Evolutionary conservation across 345 rosid genomes (phyloP).

Genomic region (Lepidium didymum): DNA sequence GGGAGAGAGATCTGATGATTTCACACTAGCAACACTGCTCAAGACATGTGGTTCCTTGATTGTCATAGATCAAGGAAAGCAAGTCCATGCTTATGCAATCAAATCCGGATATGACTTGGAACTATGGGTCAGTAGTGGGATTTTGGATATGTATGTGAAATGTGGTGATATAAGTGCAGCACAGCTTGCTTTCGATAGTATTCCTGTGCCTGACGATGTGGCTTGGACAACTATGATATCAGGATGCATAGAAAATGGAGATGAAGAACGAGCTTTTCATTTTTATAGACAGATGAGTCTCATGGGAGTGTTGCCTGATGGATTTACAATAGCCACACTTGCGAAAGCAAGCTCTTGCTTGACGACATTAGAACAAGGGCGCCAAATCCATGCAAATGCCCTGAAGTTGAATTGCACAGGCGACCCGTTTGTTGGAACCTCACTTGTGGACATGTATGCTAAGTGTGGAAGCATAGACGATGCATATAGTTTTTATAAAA

Average conservation of each 20-base stretch:
- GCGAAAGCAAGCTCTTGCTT: slow-evolving; percentile 54
- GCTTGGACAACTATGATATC: slow-evolving; percentile 72
- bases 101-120: slow-evolving; percentile 42
- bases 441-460: slow-evolving; percentile 66
- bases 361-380: slow-evolving; percentile 57
- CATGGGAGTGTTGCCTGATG: slow-evolving; percentile 48
- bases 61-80: slow-evolving; percentile 38
- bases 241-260: slow-evolving; percentile 61
- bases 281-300: slow-evolving; percentile 53
- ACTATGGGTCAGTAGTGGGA: slow-evolving; percentile 43
- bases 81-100: slow-evolving; percentile 42
- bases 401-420: slow-evolving; percentile 40
- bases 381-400: slow-evolving; percentile 56
- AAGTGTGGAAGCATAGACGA: slow-evolving; percentile 60
- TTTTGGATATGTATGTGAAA: slow-evolving; percentile 61
- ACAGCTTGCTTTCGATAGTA: slow-evolving; percentile 33
- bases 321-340: slow-evolving; percentile 54
- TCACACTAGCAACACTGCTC: slow-evolving; percentile 40
- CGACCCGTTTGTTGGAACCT: slow-evolving; percentile 45
- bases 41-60: slow-evolving; percentile 47
- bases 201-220: slow-evolving; percentile 46
- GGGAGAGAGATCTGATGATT: slow-evolving; percentile 41
- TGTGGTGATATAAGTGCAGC: slow-evolving; percentile 51
- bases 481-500: slow-evolving; percentile 41
- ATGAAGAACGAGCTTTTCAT: slow-evolving; percentile 41